These are phyloP conservation scores for Fusarium sp. DNA, from an alignment of 2,329 filamentous ascomycete genomes.

Conservation along the genomic window DNA sequence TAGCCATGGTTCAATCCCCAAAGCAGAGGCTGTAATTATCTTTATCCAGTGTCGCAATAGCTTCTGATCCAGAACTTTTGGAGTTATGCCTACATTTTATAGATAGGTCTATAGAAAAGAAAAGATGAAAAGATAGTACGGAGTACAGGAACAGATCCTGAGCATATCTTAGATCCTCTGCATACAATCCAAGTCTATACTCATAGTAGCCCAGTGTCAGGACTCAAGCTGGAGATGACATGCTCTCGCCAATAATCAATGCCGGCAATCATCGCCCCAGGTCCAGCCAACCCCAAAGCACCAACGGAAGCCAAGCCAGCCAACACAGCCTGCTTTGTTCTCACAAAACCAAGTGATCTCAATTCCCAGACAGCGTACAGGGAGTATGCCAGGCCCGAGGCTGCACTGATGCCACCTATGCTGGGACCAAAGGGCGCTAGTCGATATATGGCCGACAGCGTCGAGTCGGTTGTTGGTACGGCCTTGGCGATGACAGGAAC, in stretches of 20 bases:
- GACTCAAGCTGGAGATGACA: rapidly evolving
- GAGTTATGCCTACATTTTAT: no score
- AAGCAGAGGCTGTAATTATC: no score
- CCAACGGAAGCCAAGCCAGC: neutral
- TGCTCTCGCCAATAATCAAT: neutral
- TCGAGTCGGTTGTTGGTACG: no score
- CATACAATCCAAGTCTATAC: no score
- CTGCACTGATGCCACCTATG: rapidly evolving
- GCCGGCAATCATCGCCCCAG: neutral
- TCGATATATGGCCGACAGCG: neutral
- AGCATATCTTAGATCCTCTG: no score
- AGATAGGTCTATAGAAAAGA: no score
- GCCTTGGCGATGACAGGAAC: rapidly evolving
- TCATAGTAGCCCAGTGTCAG: rapidly evolving
- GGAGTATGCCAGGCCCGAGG: neutral
- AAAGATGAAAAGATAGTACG: no score
- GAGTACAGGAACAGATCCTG: no score
- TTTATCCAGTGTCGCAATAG: rapidly evolving
- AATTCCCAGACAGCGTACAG: neutral
- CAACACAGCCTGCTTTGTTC: neutral
- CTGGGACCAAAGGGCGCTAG: rapidly evolving
- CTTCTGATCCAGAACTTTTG: rapidly evolving
- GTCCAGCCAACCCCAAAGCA: neutral
- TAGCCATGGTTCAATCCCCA: no score
- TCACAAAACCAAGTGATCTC: neutral